Percentiles rank a stretch among this genome's conserved stretches.
phyloP scores from a whole-genome alignment of 2,329 filamentous ascomycete species.

The Fusarium pininemorale region DNA sequence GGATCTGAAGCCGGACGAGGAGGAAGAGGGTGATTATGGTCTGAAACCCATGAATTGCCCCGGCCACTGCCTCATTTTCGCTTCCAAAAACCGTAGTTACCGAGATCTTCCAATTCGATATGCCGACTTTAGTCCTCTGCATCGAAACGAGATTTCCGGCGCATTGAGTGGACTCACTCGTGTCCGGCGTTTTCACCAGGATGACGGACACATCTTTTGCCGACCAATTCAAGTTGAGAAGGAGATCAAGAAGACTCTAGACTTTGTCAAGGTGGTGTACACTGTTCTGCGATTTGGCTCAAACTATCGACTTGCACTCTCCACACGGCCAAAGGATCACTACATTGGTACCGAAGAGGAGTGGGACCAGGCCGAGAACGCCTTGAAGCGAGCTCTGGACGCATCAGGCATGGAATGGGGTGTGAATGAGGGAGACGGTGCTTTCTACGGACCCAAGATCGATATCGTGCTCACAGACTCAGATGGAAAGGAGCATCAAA shows the following conservation, averaged over 20 bases:
- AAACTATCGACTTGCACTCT: conserved; percentile 79
- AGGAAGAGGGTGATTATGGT: conserved; percentile 77
- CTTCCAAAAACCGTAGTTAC: conserved; percentile 76
- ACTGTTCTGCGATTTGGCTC: conserved; percentile 71
- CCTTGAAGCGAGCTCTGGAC: conserved; percentile 56
- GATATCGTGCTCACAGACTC: conserved; percentile 84
- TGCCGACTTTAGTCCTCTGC: conserved; percentile 88
- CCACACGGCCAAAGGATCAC: conserved; percentile 78
- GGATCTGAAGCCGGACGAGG: conserved; percentile 52
- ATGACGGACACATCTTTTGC: conserved; percentile 92
- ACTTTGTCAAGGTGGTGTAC: conserved; percentile 79
- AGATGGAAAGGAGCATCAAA: conserved; percentile 86
- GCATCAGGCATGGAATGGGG: conserved; percentile 78
- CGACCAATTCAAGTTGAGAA: conserved; percentile 76
- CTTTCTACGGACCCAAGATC: conserved; percentile 93
- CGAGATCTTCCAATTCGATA: conserved; percentile 84
- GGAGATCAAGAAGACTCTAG: conserved; percentile 78
- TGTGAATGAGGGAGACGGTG: conserved; percentile 82
- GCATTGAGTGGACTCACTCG: conserved; percentile 83
- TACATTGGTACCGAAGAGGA: conserved; percentile 80
- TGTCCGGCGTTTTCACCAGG: conserved; percentile 87
- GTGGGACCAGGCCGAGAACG: conserved; percentile 59
- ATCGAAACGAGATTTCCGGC: conserved; percentile 86
- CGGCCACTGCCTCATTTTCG: conserved; percentile 86
- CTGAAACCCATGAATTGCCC: conserved; percentile 96